These are phyloP conservation scores for Scedosporium apiospermum DNA, from an alignment of 2,329 filamentous ascomycete species.

Conservation along the genomic window DNA sequence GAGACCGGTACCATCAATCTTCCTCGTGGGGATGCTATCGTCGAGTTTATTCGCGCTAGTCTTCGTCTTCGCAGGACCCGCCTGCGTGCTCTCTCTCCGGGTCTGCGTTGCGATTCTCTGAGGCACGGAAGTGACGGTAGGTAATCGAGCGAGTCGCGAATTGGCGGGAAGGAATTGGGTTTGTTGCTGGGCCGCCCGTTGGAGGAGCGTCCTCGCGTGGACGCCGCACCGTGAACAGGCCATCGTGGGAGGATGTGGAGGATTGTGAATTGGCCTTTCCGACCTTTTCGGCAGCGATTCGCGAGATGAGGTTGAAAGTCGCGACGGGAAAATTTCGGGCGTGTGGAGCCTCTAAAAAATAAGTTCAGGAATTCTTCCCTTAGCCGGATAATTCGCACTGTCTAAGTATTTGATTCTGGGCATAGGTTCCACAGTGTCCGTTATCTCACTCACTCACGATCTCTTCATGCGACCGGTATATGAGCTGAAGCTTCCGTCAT, in stretches of 20 bases:
- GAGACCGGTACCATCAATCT: background rate
- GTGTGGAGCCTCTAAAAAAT: background rate
- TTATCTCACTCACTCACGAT: background rate
- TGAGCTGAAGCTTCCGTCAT: background rate
- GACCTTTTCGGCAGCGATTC: background rate
- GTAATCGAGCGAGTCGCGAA: background rate
- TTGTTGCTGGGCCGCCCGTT: background rate
- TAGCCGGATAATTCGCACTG: no score
- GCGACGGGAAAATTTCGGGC: background rate
- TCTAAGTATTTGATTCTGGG: no score
- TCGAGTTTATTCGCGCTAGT: background rate
- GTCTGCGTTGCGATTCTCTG: background rate
- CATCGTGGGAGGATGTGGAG: background rate
- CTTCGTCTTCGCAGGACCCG: background rate
- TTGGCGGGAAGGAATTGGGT: background rate
- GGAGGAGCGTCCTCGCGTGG: constrained; percentile 3
- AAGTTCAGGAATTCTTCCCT: no score
- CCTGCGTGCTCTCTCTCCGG: background rate
- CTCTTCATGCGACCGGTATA: background rate
- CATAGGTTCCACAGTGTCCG: no score
- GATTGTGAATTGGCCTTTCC: background rate
- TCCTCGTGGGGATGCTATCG: background rate
- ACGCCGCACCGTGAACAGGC: constrained; percentile 3
- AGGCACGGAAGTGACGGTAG: background rate
- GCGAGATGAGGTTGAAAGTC: background rate